Evolutionary conservation across 768 basidiomycete species (phyloP).

Genomic region (Agaricus blazei): DNA sequence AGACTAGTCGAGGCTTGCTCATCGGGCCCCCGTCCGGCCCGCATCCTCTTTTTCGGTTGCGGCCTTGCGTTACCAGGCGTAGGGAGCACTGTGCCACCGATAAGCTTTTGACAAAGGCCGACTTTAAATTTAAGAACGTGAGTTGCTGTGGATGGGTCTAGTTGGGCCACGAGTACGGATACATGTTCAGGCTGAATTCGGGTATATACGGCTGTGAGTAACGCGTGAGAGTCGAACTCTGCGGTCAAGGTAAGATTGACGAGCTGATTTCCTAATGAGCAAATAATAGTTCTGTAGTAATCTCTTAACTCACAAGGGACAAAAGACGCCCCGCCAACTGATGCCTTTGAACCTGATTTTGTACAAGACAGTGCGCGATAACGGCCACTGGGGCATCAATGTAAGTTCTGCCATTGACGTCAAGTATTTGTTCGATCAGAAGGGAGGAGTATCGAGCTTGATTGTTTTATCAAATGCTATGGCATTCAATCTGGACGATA

Average conservation of each 20-base stretch:
- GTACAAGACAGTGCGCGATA: slow-evolving; percentile 26
- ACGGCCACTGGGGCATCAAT: slow-evolving; percentile 13
- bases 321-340: slow-evolving; percentile 25
- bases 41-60: slow-evolving; percentile 7
- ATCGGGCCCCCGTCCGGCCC: background rate
- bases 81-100: slow-evolving; percentile 13
- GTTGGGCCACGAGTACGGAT: slow-evolving; percentile 5
- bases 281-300: background rate
- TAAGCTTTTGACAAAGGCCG: slow-evolving; percentile 32
- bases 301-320: slow-evolving; percentile 11
- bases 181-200: slow-evolving; percentile 17
- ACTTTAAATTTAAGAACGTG: slow-evolving; percentile 34
- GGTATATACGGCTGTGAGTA: slow-evolving; percentile 29
- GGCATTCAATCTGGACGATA: slow-evolving; percentile 1
- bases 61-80: slow-evolving; percentile 1
- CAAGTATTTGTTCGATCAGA: slow-evolving; percentile 15
- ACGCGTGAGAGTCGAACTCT: slow-evolving; percentile 30
- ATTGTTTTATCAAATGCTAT: background rate
- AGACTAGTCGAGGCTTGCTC: background rate
- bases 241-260: slow-evolving; percentile 34
- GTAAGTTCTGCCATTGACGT: slow-evolving; percentile 10
- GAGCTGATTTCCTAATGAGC: slow-evolving; percentile 22
- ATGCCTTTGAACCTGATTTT: slow-evolving; percentile 22
- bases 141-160: slow-evolving; percentile 4
- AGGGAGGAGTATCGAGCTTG: slow-evolving; percentile 34